Base-by-base conservation (phyloP, 345 rosid species). In the Brassica incana region DNA sequence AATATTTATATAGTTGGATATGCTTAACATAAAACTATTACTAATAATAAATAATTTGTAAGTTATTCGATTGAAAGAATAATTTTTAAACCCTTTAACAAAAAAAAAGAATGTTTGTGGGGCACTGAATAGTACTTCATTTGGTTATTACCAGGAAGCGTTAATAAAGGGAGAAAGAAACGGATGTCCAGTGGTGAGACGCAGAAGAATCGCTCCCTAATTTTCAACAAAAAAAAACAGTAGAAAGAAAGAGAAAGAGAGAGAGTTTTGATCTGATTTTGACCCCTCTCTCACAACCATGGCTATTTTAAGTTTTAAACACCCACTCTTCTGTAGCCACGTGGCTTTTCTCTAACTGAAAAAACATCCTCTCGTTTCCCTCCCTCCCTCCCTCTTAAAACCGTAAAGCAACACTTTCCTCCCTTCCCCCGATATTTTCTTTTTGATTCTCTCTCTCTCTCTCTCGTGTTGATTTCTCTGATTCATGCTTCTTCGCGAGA, bases 321-420 rank as follows among this genome's bases (percentile, higher is more conserved):
- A 8, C 25, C 56, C 64, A 14, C 25, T 69, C 70, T 0, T 69
- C 3, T 0, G 3, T 0, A 36, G 75, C 66, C 78, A 80, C 78
- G 78, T 80, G 78, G 18, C 45, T 0, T 35, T 10, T 14, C 68
- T 66, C 77, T 72, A 76, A 76, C 80, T 35, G 71, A 77, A 76
- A 36, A 36, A 77, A 29, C 15, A 72, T 81, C 66, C 60, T 38
- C 78, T 52, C 52, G 40, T 82, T 68, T 77, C 84, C 77, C 75
- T 72, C 80, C 71, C 83, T 38, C 79, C 74, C 83, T 40, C 67
- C 23, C 23, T 20, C 23, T 82, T 77, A 71, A 81, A 67, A 73
- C 76, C 62, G 69, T 12, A 73, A 54, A 58, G 27, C 65, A 71
- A 25, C 7, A 58, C 43, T 50, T 2, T 50, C 58, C 14, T 38